phyloP scores from a whole-genome alignment of 192 early-diverging fungal species.

The Linnemannia hyalina region DNA sequence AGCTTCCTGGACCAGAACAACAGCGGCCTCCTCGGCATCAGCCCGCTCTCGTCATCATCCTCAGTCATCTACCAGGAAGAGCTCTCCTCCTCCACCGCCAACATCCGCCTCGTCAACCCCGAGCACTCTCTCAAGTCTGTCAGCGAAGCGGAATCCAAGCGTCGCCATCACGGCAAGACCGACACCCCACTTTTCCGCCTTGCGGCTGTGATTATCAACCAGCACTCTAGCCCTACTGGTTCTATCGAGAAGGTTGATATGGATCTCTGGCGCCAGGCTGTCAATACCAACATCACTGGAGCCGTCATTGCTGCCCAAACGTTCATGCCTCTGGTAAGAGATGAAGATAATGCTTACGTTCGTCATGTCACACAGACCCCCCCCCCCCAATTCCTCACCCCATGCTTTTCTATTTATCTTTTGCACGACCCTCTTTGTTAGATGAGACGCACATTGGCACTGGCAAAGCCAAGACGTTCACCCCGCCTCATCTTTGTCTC shows the following conservation, averaged over 20 bases:
- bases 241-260: conserved; percentile 44
- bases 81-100: conserved; percentile 32
- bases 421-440: background rate
- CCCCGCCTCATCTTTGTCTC: conserved; percentile 41
- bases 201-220: conserved; percentile 45
- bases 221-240: conserved; percentile 8
- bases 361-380: background rate
- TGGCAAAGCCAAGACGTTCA: conserved; percentile 39
- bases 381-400: background rate
- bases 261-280: conserved; percentile 28
- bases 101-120: conserved; percentile 30
- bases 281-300: conserved; percentile 44
- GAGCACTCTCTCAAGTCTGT: conserved; percentile 27
- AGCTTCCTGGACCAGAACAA: conserved; percentile 44
- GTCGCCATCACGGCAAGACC: conserved; percentile 28
- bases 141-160: conserved; percentile 33
- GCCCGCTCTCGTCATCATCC: background rate
- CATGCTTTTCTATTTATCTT: background rate
- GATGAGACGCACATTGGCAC: conserved; percentile 40
- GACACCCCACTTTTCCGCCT: conserved; percentile 27
- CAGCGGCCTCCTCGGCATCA: conserved; percentile 21
- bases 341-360: background rate
- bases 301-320: conserved; percentile 42
- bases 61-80: conserved; percentile 39
- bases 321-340: conserved; percentile 38